phyloP scores from a whole-genome alignment of 768 basidiomycete species.

The Chalciporus sphaerocephalus region DNA sequence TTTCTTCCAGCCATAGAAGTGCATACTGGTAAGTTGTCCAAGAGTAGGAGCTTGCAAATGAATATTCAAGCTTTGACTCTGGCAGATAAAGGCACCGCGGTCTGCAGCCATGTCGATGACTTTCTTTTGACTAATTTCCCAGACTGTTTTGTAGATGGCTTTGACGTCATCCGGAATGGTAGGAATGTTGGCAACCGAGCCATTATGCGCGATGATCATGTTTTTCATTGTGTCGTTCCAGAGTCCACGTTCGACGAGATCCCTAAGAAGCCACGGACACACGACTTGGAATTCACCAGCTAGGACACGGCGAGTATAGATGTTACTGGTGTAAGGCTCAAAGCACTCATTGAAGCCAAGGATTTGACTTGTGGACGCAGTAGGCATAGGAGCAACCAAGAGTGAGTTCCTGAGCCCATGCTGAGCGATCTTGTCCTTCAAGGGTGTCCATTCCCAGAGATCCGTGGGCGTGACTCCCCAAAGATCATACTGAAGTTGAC shows the following conservation, averaged over 20 bases:
- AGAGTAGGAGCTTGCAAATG: slow-evolving; percentile 86
- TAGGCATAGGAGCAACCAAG: slow-evolving; percentile 95
- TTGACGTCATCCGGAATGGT: slow-evolving; percentile 87
- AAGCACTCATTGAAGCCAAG: slow-evolving; percentile 98
- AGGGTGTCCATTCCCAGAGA: slow-evolving; percentile 88
- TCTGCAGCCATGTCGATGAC: slow-evolving; percentile 98
- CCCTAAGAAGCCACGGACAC: slow-evolving; percentile 97
- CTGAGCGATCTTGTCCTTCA: slow-evolving; percentile 82
- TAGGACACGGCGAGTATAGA: slow-evolving; percentile 98
- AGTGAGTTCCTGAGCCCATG: slow-evolving; percentile 88
- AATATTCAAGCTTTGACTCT: slow-evolving; percentile 91
- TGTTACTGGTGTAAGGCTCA: slow-evolving; percentile 98
- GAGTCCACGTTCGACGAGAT: slow-evolving; percentile 89
- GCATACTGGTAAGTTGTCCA: slow-evolving; percentile 93
- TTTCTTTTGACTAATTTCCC: slow-evolving; percentile 99
- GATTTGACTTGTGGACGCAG: slow-evolving; percentile 97
- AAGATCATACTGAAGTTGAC: slow-evolving; percentile 89
- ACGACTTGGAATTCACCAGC: slow-evolving; percentile 99
- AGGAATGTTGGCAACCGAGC: slow-evolving; percentile 82
- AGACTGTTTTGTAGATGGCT: slow-evolving; percentile 99
- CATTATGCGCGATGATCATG: slow-evolving; percentile 96
- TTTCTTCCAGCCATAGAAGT: slow-evolving; percentile 99
- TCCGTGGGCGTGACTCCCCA: slow-evolving; percentile 90
- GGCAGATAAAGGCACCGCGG: slow-evolving; percentile 96
- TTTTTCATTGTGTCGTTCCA: slow-evolving; percentile 99